phyloP scores from a whole-genome alignment of 768 basidiomycete species.

The Panaeolus papilionaceus region DNA sequence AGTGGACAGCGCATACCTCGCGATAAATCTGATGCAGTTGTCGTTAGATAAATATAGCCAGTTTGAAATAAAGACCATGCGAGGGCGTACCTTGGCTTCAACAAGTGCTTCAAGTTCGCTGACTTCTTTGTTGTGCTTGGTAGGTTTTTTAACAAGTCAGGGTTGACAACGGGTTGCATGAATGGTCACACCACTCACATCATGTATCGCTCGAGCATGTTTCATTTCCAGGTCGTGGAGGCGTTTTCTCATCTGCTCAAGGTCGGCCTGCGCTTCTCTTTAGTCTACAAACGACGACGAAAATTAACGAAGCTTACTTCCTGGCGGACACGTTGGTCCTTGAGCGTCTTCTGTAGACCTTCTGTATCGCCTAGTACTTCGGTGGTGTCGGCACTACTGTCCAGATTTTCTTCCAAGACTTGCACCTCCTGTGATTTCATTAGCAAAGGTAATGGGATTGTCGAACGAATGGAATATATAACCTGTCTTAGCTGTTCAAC shows the following conservation, averaged over 20 bases:
- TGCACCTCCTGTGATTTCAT: slow-evolving; percentile 66
- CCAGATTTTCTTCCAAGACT: slow-evolving; percentile 77
- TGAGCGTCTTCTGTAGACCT: slow-evolving; percentile 46
- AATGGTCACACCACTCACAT: slow-evolving; percentile 49
- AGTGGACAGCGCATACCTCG: slow-evolving; percentile 52
- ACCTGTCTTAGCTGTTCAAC: slow-evolving; percentile 79
- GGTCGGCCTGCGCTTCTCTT: slow-evolving; percentile 52
- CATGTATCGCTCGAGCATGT: slow-evolving; percentile 69
- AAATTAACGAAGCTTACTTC: slow-evolving; percentile 48
- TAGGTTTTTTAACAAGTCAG: slow-evolving; percentile 12
- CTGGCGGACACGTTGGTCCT: slow-evolving; percentile 55
- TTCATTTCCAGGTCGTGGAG: slow-evolving; percentile 77
- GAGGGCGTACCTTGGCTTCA: slow-evolving; percentile 80
- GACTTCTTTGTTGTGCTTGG: slow-evolving; percentile 89
- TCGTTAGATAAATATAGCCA: not conserved
- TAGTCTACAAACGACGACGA: not conserved
- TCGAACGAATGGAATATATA: not conserved
- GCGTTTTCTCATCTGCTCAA: slow-evolving; percentile 74
- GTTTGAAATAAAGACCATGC: not conserved
- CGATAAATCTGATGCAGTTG: slow-evolving; percentile 71
- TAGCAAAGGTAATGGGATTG: slow-evolving; percentile 3
- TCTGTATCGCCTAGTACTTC: slow-evolving; percentile 42
- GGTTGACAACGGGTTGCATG: not conserved
- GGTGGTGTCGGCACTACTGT: slow-evolving; percentile 65
- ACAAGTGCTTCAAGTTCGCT: slow-evolving; percentile 90